Conservation (phyloP, 129 eudicot genomes). For the Flaveria robusta region DNA sequence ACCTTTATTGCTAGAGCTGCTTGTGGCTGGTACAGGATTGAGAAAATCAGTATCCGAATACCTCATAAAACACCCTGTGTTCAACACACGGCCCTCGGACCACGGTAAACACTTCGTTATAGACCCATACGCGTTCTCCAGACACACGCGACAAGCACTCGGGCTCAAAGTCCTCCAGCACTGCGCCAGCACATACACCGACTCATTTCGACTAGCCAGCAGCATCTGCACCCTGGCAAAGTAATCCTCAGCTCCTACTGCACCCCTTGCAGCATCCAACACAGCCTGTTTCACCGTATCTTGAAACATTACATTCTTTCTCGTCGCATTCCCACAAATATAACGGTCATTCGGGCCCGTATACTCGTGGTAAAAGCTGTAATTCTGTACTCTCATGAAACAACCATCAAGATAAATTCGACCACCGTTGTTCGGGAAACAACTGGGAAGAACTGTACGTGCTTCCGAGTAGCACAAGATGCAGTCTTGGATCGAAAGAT, state of each 20-base stretch:
- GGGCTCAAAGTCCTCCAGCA: constrained; percentile 75
- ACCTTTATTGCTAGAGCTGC: constrained; percentile 56
- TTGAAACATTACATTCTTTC: constrained; percentile 35
- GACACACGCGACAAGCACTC: constrained; percentile 53
- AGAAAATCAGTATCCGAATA: constrained; percentile 75
- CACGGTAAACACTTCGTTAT: constrained; percentile 59
- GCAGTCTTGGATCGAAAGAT: constrained; percentile 65
- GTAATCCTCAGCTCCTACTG: constrained; percentile 27
- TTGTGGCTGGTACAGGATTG: constrained; percentile 44
- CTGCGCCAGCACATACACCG: constrained; percentile 59
- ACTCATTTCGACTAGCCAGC: constrained; percentile 34
- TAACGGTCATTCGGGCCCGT: constrained; percentile 46
- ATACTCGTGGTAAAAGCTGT: constrained; percentile 54
- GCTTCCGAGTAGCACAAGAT: constrained; percentile 68
- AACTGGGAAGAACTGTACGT: constrained; percentile 67
- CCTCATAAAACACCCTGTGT: constrained; percentile 83
- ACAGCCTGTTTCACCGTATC: constrained; percentile 50
- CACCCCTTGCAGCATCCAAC: constrained; percentile 43
- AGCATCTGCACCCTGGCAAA: constrained; percentile 42
- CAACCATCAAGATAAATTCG: constrained; percentile 72
- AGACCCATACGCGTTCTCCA: constrained; percentile 55
- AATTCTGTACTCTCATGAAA: constrained; percentile 65
- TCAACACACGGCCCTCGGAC: constrained; percentile 69
- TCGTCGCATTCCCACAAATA: constrained; percentile 57
- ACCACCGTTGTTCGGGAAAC: constrained; percentile 65